These are phyloP conservation scores for Pseudogymnoascus sp. DNA, from an alignment of 2,329 filamentous ascomycete genomes.

Conservation along the genomic window DNA sequence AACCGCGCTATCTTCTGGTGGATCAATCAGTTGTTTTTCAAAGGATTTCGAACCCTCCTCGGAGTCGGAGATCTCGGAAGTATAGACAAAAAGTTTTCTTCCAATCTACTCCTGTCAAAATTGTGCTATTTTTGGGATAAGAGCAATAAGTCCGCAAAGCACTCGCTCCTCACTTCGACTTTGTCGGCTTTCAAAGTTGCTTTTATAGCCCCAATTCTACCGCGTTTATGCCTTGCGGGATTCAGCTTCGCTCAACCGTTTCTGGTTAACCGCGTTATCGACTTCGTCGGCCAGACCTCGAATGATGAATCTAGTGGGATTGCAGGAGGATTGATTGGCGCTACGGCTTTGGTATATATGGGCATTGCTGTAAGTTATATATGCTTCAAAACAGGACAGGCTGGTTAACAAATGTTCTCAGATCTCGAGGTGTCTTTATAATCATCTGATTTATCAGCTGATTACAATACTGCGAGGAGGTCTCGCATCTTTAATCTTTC, in stretches of 20 bases:
- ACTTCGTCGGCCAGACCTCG: conserved; percentile 26
- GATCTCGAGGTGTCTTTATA: conserved; percentile 22
- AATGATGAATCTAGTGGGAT: conserved; percentile 24
- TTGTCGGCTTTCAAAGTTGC: not conserved
- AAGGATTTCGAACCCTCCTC: conserved; percentile 3
- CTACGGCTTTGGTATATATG: conserved; percentile 35
- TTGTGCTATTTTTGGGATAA: not conserved
- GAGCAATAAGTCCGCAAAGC: not conserved
- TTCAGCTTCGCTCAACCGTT: conserved; percentile 43
- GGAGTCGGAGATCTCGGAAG: conserved; percentile 12
- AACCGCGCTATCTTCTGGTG: conserved; percentile 14
- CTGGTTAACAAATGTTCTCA: conserved; percentile 6
- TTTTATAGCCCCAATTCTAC: conserved; percentile 28
- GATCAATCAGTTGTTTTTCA: conserved; percentile 13
- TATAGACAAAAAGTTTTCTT: not conserved
- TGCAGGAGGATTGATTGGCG: conserved; percentile 37
- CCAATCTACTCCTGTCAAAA: not conserved
- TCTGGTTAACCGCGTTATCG: conserved; percentile 34
- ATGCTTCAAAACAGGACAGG: not conserved
- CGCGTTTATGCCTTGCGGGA: conserved; percentile 34
- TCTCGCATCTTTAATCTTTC: conserved; percentile 45
- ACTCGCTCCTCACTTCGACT: not conserved
- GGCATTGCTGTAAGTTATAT: conserved; percentile 35
- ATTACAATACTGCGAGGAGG: conserved; percentile 39
- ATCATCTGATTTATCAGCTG: conserved; percentile 38